phyloP scores from a whole-genome alignment of 495 filamentous ascomycete genomes.

The Terfezia claveryi region DNA sequence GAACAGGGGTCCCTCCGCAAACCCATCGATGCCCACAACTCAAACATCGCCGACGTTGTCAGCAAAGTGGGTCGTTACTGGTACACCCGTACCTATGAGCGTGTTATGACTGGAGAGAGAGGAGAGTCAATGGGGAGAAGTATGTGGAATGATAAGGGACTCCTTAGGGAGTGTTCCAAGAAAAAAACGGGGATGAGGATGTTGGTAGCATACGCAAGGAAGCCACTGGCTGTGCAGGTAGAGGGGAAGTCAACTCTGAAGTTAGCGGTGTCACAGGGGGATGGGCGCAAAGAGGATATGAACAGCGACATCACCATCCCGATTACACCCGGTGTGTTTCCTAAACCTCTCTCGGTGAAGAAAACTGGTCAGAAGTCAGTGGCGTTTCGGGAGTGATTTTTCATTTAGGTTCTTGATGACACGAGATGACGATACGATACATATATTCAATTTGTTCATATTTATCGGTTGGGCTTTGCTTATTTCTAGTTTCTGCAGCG shows the following conservation, averaged over 20 bases:
- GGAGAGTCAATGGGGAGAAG: conserved; percentile 31
- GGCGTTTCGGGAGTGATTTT: too few relatives aligned
- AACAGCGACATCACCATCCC: not conserved
- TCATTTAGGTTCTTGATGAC: too few relatives aligned
- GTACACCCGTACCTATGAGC: conserved; percentile 83
- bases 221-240: conserved; percentile 27
- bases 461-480: too few relatives aligned
- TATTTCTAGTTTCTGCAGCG: too few relatives aligned
- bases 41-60: conserved; percentile 63
- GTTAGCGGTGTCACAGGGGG: not conserved
- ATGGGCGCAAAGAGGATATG: not conserved
- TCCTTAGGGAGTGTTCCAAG: conserved; percentile 70
- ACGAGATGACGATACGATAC: too few relatives aligned
- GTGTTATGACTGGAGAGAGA: conserved; percentile 23
- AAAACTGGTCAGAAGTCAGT: not conserved
- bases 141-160: conserved; percentile 57
- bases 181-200: conserved; percentile 71
- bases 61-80: conserved; percentile 86
- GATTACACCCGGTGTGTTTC: not conserved
- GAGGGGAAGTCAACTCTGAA: conserved; percentile 20
- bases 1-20: conserved; percentile 33
- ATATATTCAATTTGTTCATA: too few relatives aligned
- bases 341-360: not conserved
- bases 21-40: not conserved
- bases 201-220: conserved; percentile 77